Percentiles rank a stretch among this genome's conserved stretches.
Evolutionary conservation across 192 early-diverging fungal genomes (phyloP).

Genomic region (Linderina pennispora): DNA sequence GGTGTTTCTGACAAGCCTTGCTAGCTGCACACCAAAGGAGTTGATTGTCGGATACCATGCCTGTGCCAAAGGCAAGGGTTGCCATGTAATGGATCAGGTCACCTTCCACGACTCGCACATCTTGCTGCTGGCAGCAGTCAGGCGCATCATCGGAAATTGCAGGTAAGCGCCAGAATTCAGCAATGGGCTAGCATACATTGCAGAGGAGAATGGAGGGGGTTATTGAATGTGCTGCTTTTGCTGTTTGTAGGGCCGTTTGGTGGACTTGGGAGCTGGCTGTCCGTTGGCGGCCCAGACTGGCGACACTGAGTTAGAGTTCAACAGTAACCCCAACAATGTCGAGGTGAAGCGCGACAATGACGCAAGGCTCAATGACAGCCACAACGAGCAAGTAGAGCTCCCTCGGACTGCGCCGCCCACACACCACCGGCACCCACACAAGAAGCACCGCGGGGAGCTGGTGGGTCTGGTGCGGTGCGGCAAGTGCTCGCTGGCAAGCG

Average conservation of each 20-base stretch:
- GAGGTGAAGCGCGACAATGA: no score
- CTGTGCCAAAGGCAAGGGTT: conserved; percentile 32
- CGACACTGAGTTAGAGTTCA: no score
- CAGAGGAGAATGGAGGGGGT: no score
- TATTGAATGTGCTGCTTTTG: no score
- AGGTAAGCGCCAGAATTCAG: no score
- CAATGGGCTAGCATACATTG: no score
- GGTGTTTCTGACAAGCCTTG: conserved; percentile 4
- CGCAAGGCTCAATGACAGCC: no score
- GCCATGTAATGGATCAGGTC: conserved; percentile 29
- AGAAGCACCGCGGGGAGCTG: no score
- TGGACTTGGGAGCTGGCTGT: conserved; percentile 18
- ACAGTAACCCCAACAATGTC: no score
- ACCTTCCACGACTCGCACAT: conserved; percentile 38
- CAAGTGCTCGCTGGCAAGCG: conserved; percentile 21
- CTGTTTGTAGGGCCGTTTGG: conserved; percentile 21
- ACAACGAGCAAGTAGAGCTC: no score
- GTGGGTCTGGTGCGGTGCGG: conserved; percentile 38
- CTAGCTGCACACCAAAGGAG: conserved; percentile 13
- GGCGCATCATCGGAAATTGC: conserved; percentile 15
- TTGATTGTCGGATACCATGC: conserved; percentile 36
- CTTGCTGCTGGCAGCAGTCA: conserved; percentile 19
- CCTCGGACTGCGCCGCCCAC: no score
- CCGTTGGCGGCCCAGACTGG: neutral
- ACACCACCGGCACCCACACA: no score